Percentiles rank a stretch among this genome's conserved stretches.
Conservation (phyloP, 345 rosid genomes). For the Gossypium thurberi region DNA sequence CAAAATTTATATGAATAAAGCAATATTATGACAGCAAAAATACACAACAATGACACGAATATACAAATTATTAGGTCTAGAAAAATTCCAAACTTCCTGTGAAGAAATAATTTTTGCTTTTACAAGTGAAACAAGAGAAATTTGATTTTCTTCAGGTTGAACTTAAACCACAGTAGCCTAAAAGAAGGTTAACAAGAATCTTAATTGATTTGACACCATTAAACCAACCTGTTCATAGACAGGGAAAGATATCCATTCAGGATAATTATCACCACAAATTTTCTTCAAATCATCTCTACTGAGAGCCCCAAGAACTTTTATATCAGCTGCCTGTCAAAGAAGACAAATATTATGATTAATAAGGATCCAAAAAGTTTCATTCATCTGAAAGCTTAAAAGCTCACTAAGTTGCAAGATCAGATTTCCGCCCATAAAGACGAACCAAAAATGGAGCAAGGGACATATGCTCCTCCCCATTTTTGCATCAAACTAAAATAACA, state of each 20-base stretch:
- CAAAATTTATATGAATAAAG: too few relatives aligned
- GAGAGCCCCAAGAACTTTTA: slow-evolving; percentile 81
- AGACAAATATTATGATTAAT: neutral
- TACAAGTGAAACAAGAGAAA: neutral
- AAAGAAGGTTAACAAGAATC: neutral
- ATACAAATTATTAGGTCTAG: too few relatives aligned
- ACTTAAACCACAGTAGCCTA: neutral
- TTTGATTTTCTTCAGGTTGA: neutral
- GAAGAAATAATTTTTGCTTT: neutral
- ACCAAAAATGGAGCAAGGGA: neutral
- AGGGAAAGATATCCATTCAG: slow-evolving; percentile 97
- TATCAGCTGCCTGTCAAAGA: slow-evolving; percentile 72
- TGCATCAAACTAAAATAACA: neutral
- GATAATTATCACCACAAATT: slow-evolving; percentile 92
- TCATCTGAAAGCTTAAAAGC: neutral
- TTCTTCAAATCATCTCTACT: slow-evolving; percentile 89
- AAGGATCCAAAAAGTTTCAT: neutral
- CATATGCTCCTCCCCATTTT: neutral
- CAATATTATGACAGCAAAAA: too few relatives aligned
- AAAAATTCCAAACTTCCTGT: too few relatives aligned
- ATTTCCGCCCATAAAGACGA: neutral
- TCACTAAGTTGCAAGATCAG: neutral
- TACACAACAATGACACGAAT: too few relatives aligned
- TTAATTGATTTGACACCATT: neutral
- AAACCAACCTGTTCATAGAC: slow-evolving; percentile 81